These are phyloP conservation scores for Carnegiea gigantea DNA, from an alignment of 179 eudicot genomes.

Conservation along the genomic window DNA sequence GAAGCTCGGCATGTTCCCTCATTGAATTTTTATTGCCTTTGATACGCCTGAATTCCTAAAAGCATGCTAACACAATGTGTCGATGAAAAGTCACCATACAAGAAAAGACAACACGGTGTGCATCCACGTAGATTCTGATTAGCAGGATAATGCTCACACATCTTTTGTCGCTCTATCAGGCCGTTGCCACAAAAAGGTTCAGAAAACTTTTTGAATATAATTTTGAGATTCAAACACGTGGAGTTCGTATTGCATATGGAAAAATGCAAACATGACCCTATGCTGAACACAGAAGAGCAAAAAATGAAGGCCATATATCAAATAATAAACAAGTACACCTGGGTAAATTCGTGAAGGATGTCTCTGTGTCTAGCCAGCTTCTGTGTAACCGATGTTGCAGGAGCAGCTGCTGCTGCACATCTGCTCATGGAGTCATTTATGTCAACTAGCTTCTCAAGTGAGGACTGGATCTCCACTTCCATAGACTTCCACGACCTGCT, in stretches of 20 bases:
- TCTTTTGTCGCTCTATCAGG: not conserved
- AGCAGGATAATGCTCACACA: too few species aligned
- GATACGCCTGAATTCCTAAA: conserved; percentile 78
- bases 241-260: too few species aligned
- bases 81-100: conserved; percentile 8
- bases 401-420: conserved; percentile 91
- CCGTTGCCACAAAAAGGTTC: too few species aligned
- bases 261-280: not conserved
- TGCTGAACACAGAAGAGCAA: not conserved
- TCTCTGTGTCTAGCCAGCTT: conserved; percentile 97
- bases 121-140: not conserved
- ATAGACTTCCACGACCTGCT: conserved; percentile 97
- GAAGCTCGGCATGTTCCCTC: conserved; percentile 97
- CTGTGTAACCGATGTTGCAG: conserved; percentile 89
- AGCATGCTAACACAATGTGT: conserved; percentile 12
- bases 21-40: conserved; percentile 88
- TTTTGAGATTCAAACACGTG: too few species aligned
- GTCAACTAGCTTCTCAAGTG: conserved; percentile 87
- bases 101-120: not conserved
- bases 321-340: conserved; percentile 46
- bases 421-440: conserved; percentile 95
- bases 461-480: conserved; percentile 97
- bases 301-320: not conserved
- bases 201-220: too few species aligned
- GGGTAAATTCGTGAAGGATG: conserved; percentile 90